Evolutionary conservation across 2,329 filamentous ascomycete genomes (phyloP).

Genomic region (Pseudogymnoascus sp.): DNA sequence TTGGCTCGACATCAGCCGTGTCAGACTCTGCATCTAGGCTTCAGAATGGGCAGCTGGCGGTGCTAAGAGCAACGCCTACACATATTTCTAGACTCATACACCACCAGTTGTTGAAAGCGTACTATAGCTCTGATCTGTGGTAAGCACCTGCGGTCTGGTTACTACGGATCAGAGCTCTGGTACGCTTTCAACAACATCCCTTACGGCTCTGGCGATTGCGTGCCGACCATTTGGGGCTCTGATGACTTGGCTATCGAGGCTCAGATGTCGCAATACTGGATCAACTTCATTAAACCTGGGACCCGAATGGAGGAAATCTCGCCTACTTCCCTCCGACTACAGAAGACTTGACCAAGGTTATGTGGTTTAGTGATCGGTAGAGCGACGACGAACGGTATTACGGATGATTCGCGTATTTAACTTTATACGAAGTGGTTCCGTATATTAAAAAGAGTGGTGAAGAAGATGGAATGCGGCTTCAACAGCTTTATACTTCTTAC

Average conservation of each 20-base stretch:
- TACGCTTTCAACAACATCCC: constrained; percentile 30
- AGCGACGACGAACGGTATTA: not conserved
- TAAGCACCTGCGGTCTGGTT: too few relatives aligned
- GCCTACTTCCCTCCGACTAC: constrained; percentile 15
- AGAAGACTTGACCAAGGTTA: constrained; percentile 11
- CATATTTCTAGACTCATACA: constrained; percentile 28
- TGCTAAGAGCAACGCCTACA: constrained; percentile 24
- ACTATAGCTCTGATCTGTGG: too few relatives aligned
- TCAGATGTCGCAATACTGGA: constrained; percentile 60
- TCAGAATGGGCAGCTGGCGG: constrained; percentile 23
- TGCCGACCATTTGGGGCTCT: constrained; percentile 24
- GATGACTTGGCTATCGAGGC: constrained; percentile 26
- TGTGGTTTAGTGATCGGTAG: constrained; percentile 19
- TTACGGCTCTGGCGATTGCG: not conserved
- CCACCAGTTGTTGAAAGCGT: constrained; percentile 17
- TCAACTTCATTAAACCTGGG: constrained; percentile 59
- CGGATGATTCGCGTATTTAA: not conserved
- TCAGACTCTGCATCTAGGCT: constrained; percentile 26
- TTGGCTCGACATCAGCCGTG: constrained; percentile 22
- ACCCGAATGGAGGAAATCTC: constrained; percentile 47
- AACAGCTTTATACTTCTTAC: too few relatives aligned
- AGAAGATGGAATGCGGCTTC: not conserved
- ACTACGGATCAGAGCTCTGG: constrained; percentile 26
- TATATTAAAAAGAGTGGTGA: not conserved
- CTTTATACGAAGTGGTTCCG: not conserved